phyloP scores from a whole-genome alignment of 1,284 basidiomycete genomes.

The Malassezia restricta region DNA sequence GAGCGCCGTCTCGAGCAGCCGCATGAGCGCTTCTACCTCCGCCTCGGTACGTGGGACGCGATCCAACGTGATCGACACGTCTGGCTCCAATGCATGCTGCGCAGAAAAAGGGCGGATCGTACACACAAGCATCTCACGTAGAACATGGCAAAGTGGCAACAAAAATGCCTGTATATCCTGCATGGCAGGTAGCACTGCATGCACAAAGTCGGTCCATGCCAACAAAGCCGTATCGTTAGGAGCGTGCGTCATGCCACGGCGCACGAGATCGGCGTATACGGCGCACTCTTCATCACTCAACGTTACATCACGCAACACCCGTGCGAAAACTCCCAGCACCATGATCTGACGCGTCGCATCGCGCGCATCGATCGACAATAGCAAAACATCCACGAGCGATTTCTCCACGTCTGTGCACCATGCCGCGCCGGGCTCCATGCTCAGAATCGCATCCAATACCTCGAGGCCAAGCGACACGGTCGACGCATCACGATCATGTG shows the following conservation, averaged over 20 bases:
- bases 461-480: conserved; percentile 66
- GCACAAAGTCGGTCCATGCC: conserved; percentile 9
- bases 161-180: not conserved
- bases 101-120: not conserved
- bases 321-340: conserved; percentile 56
- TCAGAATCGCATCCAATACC: conserved; percentile 65
- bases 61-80: not conserved
- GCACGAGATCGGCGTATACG: not conserved
- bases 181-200: not conserved
- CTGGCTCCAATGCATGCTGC: not conserved
- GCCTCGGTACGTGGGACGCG: not conserved
- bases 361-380: conserved; percentile 55
- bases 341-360: conserved; percentile 53
- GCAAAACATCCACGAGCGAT: conserved; percentile 63
- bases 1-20: conserved; percentile 4
- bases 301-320: not conserved
- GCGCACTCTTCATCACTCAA: not conserved
- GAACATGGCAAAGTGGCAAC: conserved; percentile 2
- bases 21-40: conserved; percentile 1
- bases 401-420: conserved; percentile 54
- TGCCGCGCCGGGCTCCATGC: conserved; percentile 59
- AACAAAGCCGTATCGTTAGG: not conserved
- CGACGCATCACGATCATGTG: not conserved
- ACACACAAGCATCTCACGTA: not conserved
- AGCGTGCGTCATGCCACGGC: not conserved